Percentiles rank a stretch among this genome's conserved stretches.
Evolutionary conservation across 140 eudicot genomes (phyloP).

Genomic region (Stevia rebaudiana): DNA sequence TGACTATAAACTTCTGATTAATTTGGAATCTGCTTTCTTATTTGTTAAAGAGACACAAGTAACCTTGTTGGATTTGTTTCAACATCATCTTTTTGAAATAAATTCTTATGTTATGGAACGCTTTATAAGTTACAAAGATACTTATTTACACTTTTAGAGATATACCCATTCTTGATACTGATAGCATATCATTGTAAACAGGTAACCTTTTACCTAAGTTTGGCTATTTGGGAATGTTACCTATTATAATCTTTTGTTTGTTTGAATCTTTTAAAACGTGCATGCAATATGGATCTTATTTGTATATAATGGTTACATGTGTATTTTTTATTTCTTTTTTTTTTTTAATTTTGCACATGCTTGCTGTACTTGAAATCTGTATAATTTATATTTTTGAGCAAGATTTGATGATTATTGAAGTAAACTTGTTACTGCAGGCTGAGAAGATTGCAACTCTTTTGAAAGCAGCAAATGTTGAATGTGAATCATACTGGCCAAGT

Average conservation of each 20-base stretch:
- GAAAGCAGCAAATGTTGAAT: constrained; percentile 31
- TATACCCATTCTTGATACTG: background rate
- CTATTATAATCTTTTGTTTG: background rate
- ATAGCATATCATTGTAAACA: background rate
- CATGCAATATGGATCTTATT: background rate
- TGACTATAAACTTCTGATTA: background rate
- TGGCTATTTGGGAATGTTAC: background rate
- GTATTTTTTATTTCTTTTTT: too few species aligned
- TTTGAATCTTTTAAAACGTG: background rate
- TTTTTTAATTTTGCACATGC: too few species aligned
- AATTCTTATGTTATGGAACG: background rate
- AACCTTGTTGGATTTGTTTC: background rate
- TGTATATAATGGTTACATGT: background rate
- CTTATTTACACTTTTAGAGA: background rate
- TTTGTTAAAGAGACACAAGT: background rate
- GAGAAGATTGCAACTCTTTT: constrained; percentile 34
- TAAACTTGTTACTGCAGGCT: constrained; percentile 22
- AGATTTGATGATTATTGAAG: background rate
- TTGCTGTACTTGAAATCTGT: background rate
- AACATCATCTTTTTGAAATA: background rate
- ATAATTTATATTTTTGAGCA: background rate
- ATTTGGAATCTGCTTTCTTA: background rate
- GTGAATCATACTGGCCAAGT: constrained; percentile 40
- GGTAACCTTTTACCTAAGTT: background rate
- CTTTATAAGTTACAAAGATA: background rate